Evolutionary conservation across 371 early-diverging fungal species (phyloP), one percentile per base, ranked within the genome.

Genomic region (Batkoa obscura): DNA sequence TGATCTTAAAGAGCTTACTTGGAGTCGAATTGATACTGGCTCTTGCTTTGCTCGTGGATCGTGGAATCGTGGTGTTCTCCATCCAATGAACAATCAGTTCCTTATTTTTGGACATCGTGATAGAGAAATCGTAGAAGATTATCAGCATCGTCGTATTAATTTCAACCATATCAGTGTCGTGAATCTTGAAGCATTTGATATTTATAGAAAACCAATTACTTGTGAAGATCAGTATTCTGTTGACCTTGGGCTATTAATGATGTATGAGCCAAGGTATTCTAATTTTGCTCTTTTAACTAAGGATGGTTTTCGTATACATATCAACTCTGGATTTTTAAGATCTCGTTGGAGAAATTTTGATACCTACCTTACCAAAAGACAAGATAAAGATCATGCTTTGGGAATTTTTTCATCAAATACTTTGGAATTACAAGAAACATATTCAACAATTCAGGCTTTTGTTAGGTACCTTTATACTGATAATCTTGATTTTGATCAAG

Each of bases 31-130:
- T 57, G 73, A 75, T 48, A 79, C 81, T 17, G 85, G 83, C 1
- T 67, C 77, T 0, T 69, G 72, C 23, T 73, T 83, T 48, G 62
- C 70, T 17, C 65, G 74, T 2, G 84, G 85, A 2, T 82, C 83
- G 36, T 87, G 88, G 88, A 87, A 82, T 65, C 70, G 82, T 37
- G 81, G 81, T 6, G 63, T 84, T 0, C 59, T 87, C 5, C 71
- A 77, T 41, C 77, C 76, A n/a, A 61, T 60, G 32, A 69, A 70
- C 9, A 76, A 82, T 46, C 73, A 72, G 15, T 75, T 79, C 54
- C 66, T 79, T 15, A 73, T 86, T 15, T 74, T 86, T 61, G 86
- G 87, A 3, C 72, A 87, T 60, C 75, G 72, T 33, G 66, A 72
- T n/a, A 72, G 85, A 10, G 74, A 71, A 39, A 64, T 86, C 30